Conservation (phyloP, 352 stramenopile species). For the Peronosclerospora sorghi region DNA sequence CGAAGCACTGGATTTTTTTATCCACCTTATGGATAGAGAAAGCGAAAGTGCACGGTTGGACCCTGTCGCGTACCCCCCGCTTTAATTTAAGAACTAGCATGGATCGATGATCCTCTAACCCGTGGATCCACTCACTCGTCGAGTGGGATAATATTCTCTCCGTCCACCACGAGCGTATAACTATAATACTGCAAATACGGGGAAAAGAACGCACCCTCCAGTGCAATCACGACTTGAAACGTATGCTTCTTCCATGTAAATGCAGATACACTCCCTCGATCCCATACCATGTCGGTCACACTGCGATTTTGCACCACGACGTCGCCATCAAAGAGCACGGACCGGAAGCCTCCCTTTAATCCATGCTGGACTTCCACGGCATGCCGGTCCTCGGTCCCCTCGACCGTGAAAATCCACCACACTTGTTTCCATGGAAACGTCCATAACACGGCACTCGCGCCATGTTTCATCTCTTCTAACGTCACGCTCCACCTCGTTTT, state of each 20-base stretch:
- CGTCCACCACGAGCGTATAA: conserved; percentile 70
- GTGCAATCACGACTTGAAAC: conserved; percentile 65
- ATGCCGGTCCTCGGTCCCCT: conserved; percentile 38
- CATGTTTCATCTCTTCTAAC: conserved; percentile 78
- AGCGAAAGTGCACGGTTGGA: no score
- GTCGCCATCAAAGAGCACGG: conserved; percentile 61
- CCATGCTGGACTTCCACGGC: conserved; percentile 71
- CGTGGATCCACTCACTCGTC: no score
- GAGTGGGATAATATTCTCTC: conserved; percentile 52
- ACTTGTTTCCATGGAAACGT: conserved; percentile 83
- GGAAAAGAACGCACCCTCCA: conserved; percentile 79
- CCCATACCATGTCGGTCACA: conserved; percentile 68
- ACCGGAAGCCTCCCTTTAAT: conserved; percentile 60
- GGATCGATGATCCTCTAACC: no score
- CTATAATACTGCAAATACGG: conserved; percentile 78
- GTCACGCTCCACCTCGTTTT: conserved; percentile 46
- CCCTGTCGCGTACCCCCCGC: no score
- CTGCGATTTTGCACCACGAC: conserved; percentile 52
- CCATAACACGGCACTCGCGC: conserved; percentile 60
- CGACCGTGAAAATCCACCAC: conserved; percentile 72
- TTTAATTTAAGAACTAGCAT: no score
- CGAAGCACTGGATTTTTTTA: no score
- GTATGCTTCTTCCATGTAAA: conserved; percentile 56
- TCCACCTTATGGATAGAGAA: no score
- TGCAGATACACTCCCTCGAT: conserved; percentile 60